phyloP scores from a whole-genome alignment of 306 rosid species.

The Hippophae gyantsensis region DNA sequence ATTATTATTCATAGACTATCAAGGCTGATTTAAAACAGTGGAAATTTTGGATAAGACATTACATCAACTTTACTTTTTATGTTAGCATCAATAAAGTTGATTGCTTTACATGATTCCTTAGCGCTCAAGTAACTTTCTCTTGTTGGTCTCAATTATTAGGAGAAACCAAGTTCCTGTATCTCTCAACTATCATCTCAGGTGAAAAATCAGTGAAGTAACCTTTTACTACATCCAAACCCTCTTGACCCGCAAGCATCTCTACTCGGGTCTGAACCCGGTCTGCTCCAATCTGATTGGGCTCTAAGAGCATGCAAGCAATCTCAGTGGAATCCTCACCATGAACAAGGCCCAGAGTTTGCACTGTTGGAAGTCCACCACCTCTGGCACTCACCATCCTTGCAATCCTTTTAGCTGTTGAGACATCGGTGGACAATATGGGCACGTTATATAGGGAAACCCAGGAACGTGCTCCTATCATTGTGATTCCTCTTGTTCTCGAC shows the following conservation, averaged over 20 bases:
- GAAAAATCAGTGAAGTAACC: constrained; percentile 77
- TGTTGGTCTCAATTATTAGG: constrained; percentile 19
- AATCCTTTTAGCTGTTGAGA: constrained; percentile 37
- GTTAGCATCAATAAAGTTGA: constrained; percentile 10
- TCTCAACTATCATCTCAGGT: constrained; percentile 52
- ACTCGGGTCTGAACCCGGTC: constrained; percentile 63
- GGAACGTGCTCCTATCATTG: constrained; percentile 71
- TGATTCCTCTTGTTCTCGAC: constrained; percentile 45
- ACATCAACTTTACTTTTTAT: too few relatives aligned
- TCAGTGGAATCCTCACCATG: constrained; percentile 58
- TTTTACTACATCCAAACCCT: constrained; percentile 65
- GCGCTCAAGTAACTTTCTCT: not conserved
- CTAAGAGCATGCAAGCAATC: constrained; percentile 72
- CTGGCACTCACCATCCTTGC: constrained; percentile 73
- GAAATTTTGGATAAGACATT: constrained; percentile 12
- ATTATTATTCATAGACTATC: constrained; percentile 34
- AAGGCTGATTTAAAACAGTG: constrained; percentile 29
- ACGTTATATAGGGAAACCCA: constrained; percentile 62
- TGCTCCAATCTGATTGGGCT: constrained; percentile 66
- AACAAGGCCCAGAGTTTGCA: constrained; percentile 50
- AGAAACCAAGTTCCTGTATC: constrained; percentile 39
- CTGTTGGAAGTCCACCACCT: constrained; percentile 85
- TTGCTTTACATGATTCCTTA: not conserved
- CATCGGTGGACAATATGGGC: constrained; percentile 50
- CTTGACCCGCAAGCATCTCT: constrained; percentile 59